phyloP scores from a whole-genome alignment of 2,329 filamentous ascomycete species.

The Trichoderma citrinoviride region DNA sequence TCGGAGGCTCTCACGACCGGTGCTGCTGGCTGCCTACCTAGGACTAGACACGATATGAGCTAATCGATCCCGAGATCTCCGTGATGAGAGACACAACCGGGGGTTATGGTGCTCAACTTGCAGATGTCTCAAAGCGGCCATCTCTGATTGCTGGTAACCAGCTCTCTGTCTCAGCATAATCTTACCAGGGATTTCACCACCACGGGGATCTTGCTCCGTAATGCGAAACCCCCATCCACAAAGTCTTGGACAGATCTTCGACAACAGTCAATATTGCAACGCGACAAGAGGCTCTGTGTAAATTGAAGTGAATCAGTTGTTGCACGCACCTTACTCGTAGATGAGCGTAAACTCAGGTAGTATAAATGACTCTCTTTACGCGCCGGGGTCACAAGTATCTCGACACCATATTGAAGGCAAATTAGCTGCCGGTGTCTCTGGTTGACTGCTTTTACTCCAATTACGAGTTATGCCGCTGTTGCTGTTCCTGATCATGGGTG shows the following conservation, averaged over 20 bases:
- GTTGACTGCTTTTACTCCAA: too few species aligned
- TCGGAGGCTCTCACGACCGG: background rate
- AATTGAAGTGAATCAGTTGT: background rate
- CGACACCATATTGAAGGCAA: too few species aligned
- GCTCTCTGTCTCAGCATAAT: slow-evolving; percentile 6
- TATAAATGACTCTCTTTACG: background rate
- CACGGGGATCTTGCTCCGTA: background rate
- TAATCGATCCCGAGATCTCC: background rate
- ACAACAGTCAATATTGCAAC: background rate
- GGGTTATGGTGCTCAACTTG: background rate
- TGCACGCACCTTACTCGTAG: too few species aligned
- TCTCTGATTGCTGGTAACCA: background rate
- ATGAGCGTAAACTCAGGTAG: background rate
- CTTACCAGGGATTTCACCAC: background rate
- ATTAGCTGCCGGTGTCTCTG: too few species aligned
- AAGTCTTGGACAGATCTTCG: background rate
- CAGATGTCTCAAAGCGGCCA: background rate
- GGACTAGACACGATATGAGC: background rate
- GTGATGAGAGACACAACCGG: background rate
- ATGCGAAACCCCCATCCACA: background rate
- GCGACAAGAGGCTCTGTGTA: slow-evolving; percentile 5
- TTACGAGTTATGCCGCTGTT: background rate
- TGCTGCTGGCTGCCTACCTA: background rate
- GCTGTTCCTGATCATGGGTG: background rate
- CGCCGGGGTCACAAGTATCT: too few species aligned